Base-by-base conservation (phyloP, 2,329 filamentous ascomycete genomes). In the Pseudogymnoascus sp. region DNA sequence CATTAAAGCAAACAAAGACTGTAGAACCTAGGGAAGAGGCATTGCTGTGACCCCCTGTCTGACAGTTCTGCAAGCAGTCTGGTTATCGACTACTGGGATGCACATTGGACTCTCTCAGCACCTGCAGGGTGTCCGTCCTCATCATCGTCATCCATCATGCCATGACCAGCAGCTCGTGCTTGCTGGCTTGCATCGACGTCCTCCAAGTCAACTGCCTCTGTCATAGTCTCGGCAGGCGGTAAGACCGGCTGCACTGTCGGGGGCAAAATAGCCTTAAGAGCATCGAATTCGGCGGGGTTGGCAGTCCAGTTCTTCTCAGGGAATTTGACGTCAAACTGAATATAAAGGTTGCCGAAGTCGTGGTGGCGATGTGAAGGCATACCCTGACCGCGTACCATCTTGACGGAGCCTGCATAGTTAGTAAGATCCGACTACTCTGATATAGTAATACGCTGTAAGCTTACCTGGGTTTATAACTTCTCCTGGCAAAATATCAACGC, bases 291-390 rank as follows among this genome's bases (percentile, higher is more conserved):
- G 63, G 85, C 81, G 13, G 86, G 79, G 60, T 88, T 80, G 37
- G 83, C 74, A 37, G 84, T 83, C 82, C 85, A 88, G 72, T 84
- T 80, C 79, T 87, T 88, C 72, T 90, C 87, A 58, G 94, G 94
- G 83, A 99, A 97, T 79, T 96, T 96, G 78, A 99, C 92, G 72
- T 90, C 87, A 79, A 99, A 99, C 74, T 96, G 91, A 72, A 99
- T 92, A 80, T 94, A 99, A 70, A 99, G 82, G 79, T 99, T 97
- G 72, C 94, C 94, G 73, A 84, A 87, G 77, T 97, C 90, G 81
- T 99, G 94, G 77, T 97, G 94, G 70, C 94, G 87, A 77, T 86
- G 89, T 3, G 94, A 95, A 42, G 94, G 94, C 94, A 99, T 99
- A 75, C 94, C 94, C 78, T 99, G 94, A 67, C 92, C 92, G 67